Evolutionary conservation across 179 eudicot genomes (phyloP), one percentile per base, ranked within the genome.

Genomic region (Beta macrorhiza): DNA sequence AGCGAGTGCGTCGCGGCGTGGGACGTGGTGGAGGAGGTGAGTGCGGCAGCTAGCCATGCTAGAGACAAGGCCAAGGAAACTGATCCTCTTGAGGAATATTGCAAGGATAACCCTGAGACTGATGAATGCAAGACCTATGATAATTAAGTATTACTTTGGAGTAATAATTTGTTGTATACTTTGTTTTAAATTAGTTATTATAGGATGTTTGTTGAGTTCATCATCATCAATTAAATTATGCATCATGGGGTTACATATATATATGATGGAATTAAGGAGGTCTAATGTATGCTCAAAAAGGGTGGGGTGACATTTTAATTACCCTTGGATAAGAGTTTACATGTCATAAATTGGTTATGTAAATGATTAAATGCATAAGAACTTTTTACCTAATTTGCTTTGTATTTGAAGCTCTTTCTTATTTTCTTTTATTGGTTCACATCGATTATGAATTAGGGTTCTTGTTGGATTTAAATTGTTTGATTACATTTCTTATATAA

Each of bases 121-220:
- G 92, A 91, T n/a, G 99, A 96, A 91, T 96, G 99, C 83, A 97
- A 93, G 53, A 96, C 99, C 12, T 96, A 96, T 70, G 99, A 96
- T 77, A 87, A 90, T 75, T 96, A 67, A 61, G 62, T 49, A 5
- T 8, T 49, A 49, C 7, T 65, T 25, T 25, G 29, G 16, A 22
- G 19, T 77, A n/a, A 42, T 61, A 16, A 57, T 5, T 51, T 61
- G 45, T 16, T 76, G 74, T 80, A 74, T 80, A 80, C 78, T 74
- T 71, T 17, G 62, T 16, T 20, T 63, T 61, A 37, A 1, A 29
- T 62, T 52, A 32, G 10, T 44, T 49, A 68, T 81, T 67, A 52
- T 15, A 29, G 63, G 49, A 59, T 70, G 76, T 15, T 47, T 65
- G 56, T 22, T 15, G 29, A 19, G 0, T 51, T 77, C 37, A 32